phyloP scores from a whole-genome alignment of 164 flowering plant species.

The Sedum album region DNA sequence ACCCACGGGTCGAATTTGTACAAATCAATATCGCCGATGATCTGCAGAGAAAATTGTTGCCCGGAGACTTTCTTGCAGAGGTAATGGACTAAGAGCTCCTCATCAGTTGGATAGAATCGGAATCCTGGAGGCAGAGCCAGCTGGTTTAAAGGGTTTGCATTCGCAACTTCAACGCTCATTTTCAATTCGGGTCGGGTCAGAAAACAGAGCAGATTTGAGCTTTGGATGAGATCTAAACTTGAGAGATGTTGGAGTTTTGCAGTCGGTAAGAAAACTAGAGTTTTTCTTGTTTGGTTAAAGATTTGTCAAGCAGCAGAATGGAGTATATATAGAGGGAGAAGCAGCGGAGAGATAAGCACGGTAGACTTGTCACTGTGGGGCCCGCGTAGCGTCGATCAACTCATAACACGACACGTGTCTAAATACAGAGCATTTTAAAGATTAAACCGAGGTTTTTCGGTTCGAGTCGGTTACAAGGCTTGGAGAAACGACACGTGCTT shows the following conservation, averaged over 20 bases:
- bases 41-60: constrained; percentile 32
- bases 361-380: constrained; percentile 18
- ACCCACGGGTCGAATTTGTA: constrained; percentile 67
- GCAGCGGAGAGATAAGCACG: constrained; percentile 22
- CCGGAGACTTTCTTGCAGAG: constrained; percentile 54
- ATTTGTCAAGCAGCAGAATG: background rate
- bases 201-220: background rate
- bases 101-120: constrained; percentile 57
- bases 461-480: background rate
- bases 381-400: constrained; percentile 12
- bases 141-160: constrained; percentile 37
- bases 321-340: constrained; percentile 15
- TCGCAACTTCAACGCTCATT: constrained; percentile 27
- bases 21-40: constrained; percentile 48
- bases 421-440: too few relatives aligned
- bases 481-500: background rate
- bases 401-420: background rate
- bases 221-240: background rate
- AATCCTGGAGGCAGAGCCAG: constrained; percentile 56
- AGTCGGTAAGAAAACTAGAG: background rate
- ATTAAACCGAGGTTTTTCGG: background rate
- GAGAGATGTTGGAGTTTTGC: background rate
- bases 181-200: constrained; percentile 8
- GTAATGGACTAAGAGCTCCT: constrained; percentile 55
- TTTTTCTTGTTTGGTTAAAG: constrained; percentile 10